phyloP scores from a whole-genome alignment of 1,139 yeast genomes.

The Magnusiomyces ingens region DNA sequence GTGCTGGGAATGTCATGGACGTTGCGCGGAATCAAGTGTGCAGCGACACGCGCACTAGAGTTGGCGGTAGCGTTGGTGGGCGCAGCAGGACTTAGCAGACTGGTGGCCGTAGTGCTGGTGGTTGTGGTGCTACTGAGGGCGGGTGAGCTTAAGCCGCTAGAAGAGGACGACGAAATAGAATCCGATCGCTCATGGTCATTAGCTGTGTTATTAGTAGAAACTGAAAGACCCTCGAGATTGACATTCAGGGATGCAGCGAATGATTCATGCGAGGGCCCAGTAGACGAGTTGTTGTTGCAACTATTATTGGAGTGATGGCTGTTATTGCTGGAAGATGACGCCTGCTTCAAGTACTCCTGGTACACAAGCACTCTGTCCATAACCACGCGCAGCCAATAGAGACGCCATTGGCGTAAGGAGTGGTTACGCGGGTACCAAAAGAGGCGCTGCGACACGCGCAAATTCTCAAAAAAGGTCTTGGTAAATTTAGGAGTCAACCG shows the following conservation, averaged over 20 bases:
- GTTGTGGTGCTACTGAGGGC: not conserved
- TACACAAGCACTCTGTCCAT: slow-evolving; percentile 9
- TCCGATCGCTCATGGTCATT: slow-evolving; percentile 1
- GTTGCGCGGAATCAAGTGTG: not conserved
- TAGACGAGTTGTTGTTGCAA: not conserved
- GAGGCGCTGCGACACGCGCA: slow-evolving; percentile 11
- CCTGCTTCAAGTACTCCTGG: not conserved
- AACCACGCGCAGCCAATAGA: slow-evolving; percentile 15
- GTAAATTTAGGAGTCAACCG: slow-evolving; percentile 4
- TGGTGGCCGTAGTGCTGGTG: slow-evolving; percentile 1
- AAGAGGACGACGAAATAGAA: not conserved
- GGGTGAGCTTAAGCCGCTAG: not conserved
- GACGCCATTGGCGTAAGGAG: slow-evolving; percentile 14
- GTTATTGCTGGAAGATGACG: not conserved
- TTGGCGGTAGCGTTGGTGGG: too few relatives aligned
- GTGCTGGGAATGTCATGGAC: not conserved
- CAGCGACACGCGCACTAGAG: not conserved
- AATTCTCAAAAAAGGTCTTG: slow-evolving; percentile 6
- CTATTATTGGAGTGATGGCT: not conserved
- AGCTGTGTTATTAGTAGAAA: not conserved
- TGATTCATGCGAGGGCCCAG: not conserved
- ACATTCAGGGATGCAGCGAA: slow-evolving; percentile 1
- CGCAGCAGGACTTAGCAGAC: not conserved
- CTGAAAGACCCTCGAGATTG: not conserved
- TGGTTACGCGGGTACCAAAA: slow-evolving; percentile 14